Evolutionary conservation across 176 grass and related monocot genomes (phyloP), one percentile per base, ranked within the genome.

Genomic region (Miscanthus lutarioriparius): DNA sequence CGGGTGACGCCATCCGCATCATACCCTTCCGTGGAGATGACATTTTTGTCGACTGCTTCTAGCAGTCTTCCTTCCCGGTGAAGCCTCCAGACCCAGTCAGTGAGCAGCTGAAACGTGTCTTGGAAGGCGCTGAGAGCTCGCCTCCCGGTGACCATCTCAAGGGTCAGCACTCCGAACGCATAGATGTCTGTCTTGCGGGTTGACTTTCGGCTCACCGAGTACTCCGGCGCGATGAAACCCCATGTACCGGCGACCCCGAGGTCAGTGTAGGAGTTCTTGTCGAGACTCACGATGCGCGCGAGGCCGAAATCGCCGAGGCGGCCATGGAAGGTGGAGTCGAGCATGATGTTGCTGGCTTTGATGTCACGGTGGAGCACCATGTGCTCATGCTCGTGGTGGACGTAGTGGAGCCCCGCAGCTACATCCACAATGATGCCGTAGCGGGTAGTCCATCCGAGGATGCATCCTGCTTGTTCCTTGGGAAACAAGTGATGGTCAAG

Each of bases 131-230:
- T 16, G 58, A 78, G 19, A 2, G 66, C 66, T 10, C 17, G 66
- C 11, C 33, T 33, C 15, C 88, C 85, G 59, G 33, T 35, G 33
- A 35, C 33, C 33, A 35, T 35, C 33, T 35, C 33, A 35, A 35
- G 33, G 33, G 33, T 66, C 38, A 93, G 82, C 15, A 85, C 91
- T 2, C 91, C 88, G 48, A 90, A 90, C 20, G 84, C 88, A 6
- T 66, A 90, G 11, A 90, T 62, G 48, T 93, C 91, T 8, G 88
- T 90, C 59, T 87, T 54, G 56, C 88, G 78, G 11, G 91, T 82
- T 28, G 77, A 80, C 87, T 79, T 88, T 72, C 45, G 80, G 6
- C 49, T 77, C 8, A 80, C 63, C 33, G 33, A 35, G 33, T 35
- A 35, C 33, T 35, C 33, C 33, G 33, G 33, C 33, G 33, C 33